These are phyloP conservation scores for Mycena capillaripes DNA, from an alignment of 768 basidiomycete species.

Conservation along the genomic window DNA sequence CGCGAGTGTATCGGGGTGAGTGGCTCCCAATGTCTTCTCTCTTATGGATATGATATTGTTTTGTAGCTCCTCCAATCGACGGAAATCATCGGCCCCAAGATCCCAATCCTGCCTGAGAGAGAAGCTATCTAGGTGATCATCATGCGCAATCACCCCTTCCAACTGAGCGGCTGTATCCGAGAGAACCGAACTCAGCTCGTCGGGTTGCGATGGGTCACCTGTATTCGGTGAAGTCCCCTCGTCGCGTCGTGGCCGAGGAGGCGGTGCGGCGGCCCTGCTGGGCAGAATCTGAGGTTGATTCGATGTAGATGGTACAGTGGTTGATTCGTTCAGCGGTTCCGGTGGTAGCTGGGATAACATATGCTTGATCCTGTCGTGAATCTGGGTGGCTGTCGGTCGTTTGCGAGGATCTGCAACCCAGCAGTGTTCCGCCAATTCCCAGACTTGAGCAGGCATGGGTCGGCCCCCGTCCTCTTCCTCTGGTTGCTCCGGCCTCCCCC, in stretches of 20 bases:
- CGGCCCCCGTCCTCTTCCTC: constrained; percentile 6
- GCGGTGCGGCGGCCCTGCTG: neutral
- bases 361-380: constrained; percentile 13
- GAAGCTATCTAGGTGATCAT: constrained; percentile 6
- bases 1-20: neutral
- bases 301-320: neutral
- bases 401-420: constrained; percentile 15
- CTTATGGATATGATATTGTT: neutral
- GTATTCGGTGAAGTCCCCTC: neutral
- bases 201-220: neutral
- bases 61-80: constrained; percentile 1
- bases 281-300: neutral
- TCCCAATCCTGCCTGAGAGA: neutral
- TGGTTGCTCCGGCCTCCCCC: constrained; percentile 4
- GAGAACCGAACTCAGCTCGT: neutral
- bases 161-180: neutral
- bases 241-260: neutral
- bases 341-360: neutral
- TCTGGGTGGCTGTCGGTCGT: constrained; percentile 19
- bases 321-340: neutral
- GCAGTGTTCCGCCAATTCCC: constrained; percentile 24
- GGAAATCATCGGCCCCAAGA: constrained; percentile 2
- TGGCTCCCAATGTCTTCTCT: neutral
- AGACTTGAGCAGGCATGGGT: constrained; percentile 1
- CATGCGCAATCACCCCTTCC: neutral